These are phyloP conservation scores for Claviceps quebecensis DNA, from an alignment of 2,329 filamentous ascomycete species.

Conservation along the genomic window DNA sequence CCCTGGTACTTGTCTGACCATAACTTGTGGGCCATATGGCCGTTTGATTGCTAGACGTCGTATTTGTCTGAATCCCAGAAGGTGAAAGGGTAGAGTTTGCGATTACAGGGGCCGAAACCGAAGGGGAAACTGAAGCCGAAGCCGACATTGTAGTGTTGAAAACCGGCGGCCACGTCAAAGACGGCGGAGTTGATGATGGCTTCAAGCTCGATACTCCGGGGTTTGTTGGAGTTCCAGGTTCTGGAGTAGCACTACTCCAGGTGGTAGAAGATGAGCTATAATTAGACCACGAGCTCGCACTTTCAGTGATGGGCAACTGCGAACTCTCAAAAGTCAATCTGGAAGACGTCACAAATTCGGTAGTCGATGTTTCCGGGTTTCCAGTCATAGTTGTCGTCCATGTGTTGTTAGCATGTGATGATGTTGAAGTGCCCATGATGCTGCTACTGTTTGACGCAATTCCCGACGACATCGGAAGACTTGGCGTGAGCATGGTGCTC, in stretches of 20 bases:
- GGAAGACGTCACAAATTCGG: background rate
- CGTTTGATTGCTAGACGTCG: background rate
- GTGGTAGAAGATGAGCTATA: background rate
- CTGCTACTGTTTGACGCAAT: background rate
- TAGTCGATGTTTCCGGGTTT: background rate
- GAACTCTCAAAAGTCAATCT: constrained; percentile 1
- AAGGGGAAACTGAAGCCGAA: too few species aligned
- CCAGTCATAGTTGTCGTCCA: background rate
- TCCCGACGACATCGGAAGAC: background rate
- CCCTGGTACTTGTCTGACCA: background rate
- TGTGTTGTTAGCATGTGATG: background rate
- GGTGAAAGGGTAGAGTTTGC: background rate
- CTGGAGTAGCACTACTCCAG: background rate
- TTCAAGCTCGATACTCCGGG: background rate
- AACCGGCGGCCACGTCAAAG: background rate
- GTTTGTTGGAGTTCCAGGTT: background rate
- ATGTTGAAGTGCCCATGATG: background rate
- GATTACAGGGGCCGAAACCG: background rate
- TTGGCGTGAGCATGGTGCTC: background rate
- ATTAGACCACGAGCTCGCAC: background rate
- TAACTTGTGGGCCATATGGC: background rate
- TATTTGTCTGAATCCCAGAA: background rate
- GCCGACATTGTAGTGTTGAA: background rate
- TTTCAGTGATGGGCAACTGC: constrained; percentile 1
- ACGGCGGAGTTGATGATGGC: background rate